Conservation (phyloP, 2,329 filamentous ascomycete species). For the Neocatenulostroma microsporum region DNA sequence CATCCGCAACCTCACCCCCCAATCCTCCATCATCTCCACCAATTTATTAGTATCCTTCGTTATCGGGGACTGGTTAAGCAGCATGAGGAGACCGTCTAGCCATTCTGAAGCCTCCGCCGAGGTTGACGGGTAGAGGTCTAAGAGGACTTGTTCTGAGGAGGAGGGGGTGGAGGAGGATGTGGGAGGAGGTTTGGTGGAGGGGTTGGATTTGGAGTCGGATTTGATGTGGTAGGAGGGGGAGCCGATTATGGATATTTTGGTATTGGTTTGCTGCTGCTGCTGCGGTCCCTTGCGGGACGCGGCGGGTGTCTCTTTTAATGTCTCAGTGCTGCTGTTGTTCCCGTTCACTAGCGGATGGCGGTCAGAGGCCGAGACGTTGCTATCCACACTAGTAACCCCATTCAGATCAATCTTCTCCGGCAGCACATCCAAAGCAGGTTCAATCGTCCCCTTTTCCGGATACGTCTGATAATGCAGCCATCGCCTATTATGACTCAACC, state of each 20-base stretch:
- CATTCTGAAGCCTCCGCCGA: slow-evolving; percentile 87
- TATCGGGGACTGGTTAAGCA: slow-evolving; percentile 89
- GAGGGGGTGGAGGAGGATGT: neutral
- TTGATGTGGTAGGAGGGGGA: no score
- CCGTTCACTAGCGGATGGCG: slow-evolving; percentile 43
- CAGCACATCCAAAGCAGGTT: slow-evolving; percentile 66
- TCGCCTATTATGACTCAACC: slow-evolving; percentile 81
- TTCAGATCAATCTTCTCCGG: slow-evolving; percentile 78
- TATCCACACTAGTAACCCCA: slow-evolving; percentile 85
- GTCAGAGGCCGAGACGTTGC: slow-evolving; percentile 69
- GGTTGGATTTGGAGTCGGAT: slow-evolving; percentile 25
- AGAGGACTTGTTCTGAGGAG: slow-evolving; percentile 45
- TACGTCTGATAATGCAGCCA: slow-evolving; percentile 90
- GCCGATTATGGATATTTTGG: slow-evolving; percentile 88
- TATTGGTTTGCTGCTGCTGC: slow-evolving; percentile 40
- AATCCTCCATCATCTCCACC: slow-evolving; percentile 76
- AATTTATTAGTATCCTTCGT: slow-evolving; percentile 93
- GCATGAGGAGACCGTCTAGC: slow-evolving; percentile 91
- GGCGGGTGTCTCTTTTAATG: slow-evolving; percentile 12
- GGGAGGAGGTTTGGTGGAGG: no score
- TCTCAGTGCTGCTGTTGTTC: slow-evolving; percentile 26
- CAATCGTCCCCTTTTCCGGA: slow-evolving; percentile 50
- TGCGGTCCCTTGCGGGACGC: neutral
- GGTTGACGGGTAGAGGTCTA: slow-evolving; percentile 74
- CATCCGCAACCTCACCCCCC: slow-evolving; percentile 84